Evolutionary conservation across 805 yeast genomes (phyloP).

Genomic region (Ogataea kodamae): DNA sequence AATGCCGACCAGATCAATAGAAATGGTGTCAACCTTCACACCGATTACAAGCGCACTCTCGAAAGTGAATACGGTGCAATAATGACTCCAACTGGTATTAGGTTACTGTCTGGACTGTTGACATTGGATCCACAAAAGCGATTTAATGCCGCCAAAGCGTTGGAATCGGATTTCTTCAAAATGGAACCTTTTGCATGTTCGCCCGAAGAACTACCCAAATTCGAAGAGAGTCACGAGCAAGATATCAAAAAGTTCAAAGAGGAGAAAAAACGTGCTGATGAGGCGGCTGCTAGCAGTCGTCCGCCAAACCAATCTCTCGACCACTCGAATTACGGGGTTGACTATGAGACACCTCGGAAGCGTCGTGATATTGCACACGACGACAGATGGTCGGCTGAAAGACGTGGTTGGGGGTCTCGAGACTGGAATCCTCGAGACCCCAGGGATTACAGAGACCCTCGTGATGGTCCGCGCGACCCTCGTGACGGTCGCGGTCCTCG

Average conservation of each 20-base stretch:
- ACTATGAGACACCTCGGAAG: slow-evolving; percentile 9
- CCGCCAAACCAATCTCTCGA: slow-evolving; percentile 18
- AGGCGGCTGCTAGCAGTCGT: slow-evolving; percentile 1
- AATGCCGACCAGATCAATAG: slow-evolving; percentile 56
- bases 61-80: slow-evolving; percentile 45
- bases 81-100: slow-evolving; percentile 41
- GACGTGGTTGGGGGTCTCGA: slow-evolving; percentile 6
- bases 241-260: slow-evolving; percentile 61
- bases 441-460: slow-evolving; percentile 4
- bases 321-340: slow-evolving; percentile 20
- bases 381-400: slow-evolving; percentile 4
- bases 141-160: slow-evolving; percentile 75
- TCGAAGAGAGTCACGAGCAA: slow-evolving; percentile 87
- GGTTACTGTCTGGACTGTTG: slow-evolving; percentile 59
- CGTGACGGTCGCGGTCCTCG: slow-evolving; percentile 3
- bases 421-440: slow-evolving; percentile 3
- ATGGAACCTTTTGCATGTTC: slow-evolving; percentile 61
- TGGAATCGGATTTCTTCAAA: slow-evolving; percentile 65
- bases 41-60: slow-evolving; percentile 38
- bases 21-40: slow-evolving; percentile 38
- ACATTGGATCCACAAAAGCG: slow-evolving; percentile 69
- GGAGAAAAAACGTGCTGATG: slow-evolving; percentile 24
- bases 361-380: slow-evolving; percentile 9
- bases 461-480: slow-evolving; percentile 4
- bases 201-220: slow-evolving; percentile 55